These are phyloP conservation scores for Nepenthes alata DNA, from an alignment of 179 eudicot species.

Conservation along the genomic window DNA sequence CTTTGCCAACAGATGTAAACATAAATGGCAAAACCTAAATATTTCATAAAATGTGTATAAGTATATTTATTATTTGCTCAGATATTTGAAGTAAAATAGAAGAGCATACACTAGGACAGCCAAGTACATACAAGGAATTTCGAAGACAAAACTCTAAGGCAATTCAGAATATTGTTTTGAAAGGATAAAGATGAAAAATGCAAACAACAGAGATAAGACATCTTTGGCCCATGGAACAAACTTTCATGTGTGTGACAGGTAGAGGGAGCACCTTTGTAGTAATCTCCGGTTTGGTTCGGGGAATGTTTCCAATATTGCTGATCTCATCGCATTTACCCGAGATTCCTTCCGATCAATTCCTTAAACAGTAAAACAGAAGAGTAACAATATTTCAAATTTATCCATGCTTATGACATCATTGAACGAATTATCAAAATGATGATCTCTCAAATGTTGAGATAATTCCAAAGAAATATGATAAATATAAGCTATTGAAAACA, in stretches of 20 bases:
- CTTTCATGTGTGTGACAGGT: not conserved
- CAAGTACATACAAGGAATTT: too few relatives aligned
- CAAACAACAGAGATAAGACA: not conserved
- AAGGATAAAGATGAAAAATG: not conserved
- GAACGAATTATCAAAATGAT: not conserved
- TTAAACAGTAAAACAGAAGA: constrained; percentile 17
- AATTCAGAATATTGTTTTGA: not conserved
- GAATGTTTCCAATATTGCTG: constrained; percentile 81
- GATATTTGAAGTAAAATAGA: too few relatives aligned
- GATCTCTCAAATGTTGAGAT: too few relatives aligned
- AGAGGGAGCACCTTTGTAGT: constrained; percentile 55
- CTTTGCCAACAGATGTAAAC: too few relatives aligned
- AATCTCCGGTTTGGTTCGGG: constrained; percentile 95
- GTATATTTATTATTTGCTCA: too few relatives aligned
- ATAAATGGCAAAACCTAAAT: too few relatives aligned
- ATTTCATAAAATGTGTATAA: too few relatives aligned
- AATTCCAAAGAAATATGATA: too few relatives aligned
- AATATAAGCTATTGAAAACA: too few relatives aligned
- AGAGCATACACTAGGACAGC: too few relatives aligned
- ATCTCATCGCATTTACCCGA: constrained; percentile 66
- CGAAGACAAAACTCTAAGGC: too few relatives aligned
- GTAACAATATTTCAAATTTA: constrained; percentile 1
- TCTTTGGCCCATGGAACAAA: not conserved
- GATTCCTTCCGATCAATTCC: constrained; percentile 79
- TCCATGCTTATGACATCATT: constrained; percentile 1